Evolutionary conservation across 202 grass and related monocot genomes (phyloP), one percentile per base, ranked within the genome.

Genomic region (Setaria viridis): DNA sequence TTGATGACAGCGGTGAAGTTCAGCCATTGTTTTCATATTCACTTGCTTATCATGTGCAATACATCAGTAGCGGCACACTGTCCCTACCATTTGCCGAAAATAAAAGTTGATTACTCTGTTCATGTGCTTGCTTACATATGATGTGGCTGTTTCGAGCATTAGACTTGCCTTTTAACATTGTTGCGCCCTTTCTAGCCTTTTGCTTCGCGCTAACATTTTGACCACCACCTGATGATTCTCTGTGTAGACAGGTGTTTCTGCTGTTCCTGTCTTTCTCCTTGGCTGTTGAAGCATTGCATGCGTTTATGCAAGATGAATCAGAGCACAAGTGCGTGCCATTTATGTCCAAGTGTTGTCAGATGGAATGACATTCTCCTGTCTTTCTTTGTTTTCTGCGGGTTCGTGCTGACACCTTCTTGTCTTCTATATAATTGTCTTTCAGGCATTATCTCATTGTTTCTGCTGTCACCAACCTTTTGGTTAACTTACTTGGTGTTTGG

Each of bases 261-360:
- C 72, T 99, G 62, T 99, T 99, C 86, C 84, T 99, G 74, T 99
- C 93, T 75, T 98, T 98, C 72, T 99, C 96, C 46, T 84, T 99
- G 85, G 93, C 93, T 41, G 93, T 99, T 34, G 93, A 99, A 95
- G 93, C 96, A 72, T 83, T 99, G n/a, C 96, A 99, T 77, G 90
- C 96, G 9, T 95, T 99, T 85, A 94, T 99, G 86, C 96, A 99
- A 84, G 96, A 99, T 91, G 96, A 99, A 85, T 99, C 96, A n/a
- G 93, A 99, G 72, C 96, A 99, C 87, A 99, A 95, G 96, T 99
- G 92, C 95, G 90, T 47, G 9, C 43, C n/a, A 64, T 84, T 46
- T 85, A 16, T 70, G 10, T 67, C 32, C 10, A 55, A 55, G 11
- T 77, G 19, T n/a, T 11, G 7, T 13, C 49, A 79, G 8, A 47